These are phyloP conservation scores for Cryptosporidium parvum DNA, from an alignment of 169 alveolate species.

Conservation along the genomic window DNA sequence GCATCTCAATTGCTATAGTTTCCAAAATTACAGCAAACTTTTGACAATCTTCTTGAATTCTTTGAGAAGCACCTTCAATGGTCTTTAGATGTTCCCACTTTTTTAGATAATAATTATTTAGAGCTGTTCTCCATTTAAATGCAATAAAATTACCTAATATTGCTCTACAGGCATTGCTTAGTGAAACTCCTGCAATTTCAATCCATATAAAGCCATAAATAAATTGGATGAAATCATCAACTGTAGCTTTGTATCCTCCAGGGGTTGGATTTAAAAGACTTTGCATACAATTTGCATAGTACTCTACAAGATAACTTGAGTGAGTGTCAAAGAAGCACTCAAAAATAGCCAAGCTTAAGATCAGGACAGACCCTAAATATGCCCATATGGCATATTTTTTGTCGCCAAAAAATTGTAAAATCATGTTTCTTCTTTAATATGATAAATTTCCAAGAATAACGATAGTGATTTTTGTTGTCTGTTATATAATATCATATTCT, in stretches of 20 bases:
- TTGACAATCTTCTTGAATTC: constrained; percentile 74
- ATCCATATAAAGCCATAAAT: constrained; percentile 43
- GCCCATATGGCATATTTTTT: constrained; percentile 57
- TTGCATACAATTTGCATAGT: constrained; percentile 61
- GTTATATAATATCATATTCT: not conserved
- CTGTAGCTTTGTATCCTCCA: constrained; percentile 38
- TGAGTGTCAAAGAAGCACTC: constrained; percentile 69
- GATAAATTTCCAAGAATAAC: not conserved
- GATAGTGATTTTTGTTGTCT: not conserved
- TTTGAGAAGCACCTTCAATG: constrained; percentile 74
- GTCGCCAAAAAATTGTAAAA: constrained; percentile 53
- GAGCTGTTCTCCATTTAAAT: constrained; percentile 74
- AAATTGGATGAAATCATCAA: constrained; percentile 12
- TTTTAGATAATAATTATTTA: constrained; percentile 31
- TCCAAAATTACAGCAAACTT: constrained; percentile 47
- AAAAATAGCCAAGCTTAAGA: constrained; percentile 22
- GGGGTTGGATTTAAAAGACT: constrained; percentile 53
- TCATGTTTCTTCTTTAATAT: not conserved
- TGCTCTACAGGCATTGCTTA: constrained; percentile 21
- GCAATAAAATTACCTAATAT: constrained; percentile 55
- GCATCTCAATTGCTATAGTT: constrained; percentile 40
- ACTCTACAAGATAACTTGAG: constrained; percentile 24
- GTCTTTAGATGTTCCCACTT: constrained; percentile 35
- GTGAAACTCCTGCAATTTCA: constrained; percentile 61
- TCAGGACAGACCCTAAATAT: constrained; percentile 48